Evolutionary conservation across 2,329 filamentous ascomycete genomes (phyloP).

Genomic region (Orbilia blumenaviensis): DNA sequence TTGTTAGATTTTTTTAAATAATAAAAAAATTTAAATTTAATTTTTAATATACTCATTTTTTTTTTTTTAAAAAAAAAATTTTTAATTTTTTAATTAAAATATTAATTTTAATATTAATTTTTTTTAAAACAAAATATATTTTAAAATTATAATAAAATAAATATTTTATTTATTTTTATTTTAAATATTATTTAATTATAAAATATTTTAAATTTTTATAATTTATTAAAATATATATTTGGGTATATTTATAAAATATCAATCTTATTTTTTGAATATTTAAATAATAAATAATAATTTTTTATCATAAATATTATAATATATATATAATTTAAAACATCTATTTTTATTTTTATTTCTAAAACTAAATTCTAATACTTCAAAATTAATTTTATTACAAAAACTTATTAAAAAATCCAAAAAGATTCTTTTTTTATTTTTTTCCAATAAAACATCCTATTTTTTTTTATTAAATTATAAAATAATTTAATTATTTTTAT

Average conservation of each 20-base stretch:
- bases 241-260: background rate
- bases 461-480: background rate
- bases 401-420: too few species aligned
- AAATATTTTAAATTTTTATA: background rate
- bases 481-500: background rate
- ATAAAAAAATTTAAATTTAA: slow-evolving; percentile 3
- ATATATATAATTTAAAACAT: too few species aligned
- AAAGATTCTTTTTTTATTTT: background rate
- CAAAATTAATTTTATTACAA: too few species aligned
- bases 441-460: background rate
- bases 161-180: background rate
- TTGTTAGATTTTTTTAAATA: background rate
- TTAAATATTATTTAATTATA: background rate
- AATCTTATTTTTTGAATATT: background rate
- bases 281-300: background rate
- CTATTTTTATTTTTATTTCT: background rate
- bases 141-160: background rate
- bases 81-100: background rate
- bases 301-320: background rate
- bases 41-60: background rate
- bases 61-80: background rate
- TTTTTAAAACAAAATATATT: background rate
- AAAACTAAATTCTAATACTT: background rate
- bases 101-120: background rate
- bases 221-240: background rate